These are phyloP conservation scores for Dovyalis caffra DNA, from an alignment of 345 rosid genomes.

Conservation along the genomic window DNA sequence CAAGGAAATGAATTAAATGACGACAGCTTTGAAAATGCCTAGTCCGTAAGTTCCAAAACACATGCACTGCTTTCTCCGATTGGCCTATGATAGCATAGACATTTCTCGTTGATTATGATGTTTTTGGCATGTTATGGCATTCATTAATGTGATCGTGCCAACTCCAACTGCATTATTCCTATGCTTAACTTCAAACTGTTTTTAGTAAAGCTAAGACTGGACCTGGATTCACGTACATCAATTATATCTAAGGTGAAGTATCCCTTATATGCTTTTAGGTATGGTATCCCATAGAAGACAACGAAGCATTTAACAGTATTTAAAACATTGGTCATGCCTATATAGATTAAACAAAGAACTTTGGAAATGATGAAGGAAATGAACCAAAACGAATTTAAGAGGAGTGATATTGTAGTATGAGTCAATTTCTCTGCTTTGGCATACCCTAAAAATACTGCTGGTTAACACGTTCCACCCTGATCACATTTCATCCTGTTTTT, in stretches of 20 bases:
- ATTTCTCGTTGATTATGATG: constrained; percentile 2
- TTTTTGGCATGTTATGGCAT: not conserved
- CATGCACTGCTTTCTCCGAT: constrained; percentile 13
- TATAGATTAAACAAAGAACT: too few relatives aligned
- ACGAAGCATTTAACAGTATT: constrained; percentile 8
- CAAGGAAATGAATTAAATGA: not conserved
- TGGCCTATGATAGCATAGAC: too few relatives aligned
- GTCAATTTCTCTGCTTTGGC: constrained; percentile 1
- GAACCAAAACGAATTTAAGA: constrained; percentile 6
- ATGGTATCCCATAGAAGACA: not conserved
- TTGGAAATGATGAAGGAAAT: constrained; percentile 31
- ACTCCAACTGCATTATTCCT: too few relatives aligned
- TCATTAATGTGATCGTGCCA: not conserved
- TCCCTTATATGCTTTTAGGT: not conserved
- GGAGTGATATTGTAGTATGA: not conserved
- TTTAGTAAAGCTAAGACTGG: not conserved
- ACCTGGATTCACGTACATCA: not conserved
- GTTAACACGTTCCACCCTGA: not conserved
- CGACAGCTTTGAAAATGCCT: constrained; percentile 15
- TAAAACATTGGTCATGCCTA: not conserved
- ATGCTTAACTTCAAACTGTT: not conserved
- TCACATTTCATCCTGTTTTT: not conserved
- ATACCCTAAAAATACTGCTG: not conserved
- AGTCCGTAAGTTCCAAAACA: constrained; percentile 4
- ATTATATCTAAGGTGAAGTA: not conserved